A percentile compares a stretch with the other conserved stretches of the same genome.
phyloP scores from a whole-genome alignment of 2,329 filamentous ascomycete species.

The Fusarium xylarioides region DNA sequence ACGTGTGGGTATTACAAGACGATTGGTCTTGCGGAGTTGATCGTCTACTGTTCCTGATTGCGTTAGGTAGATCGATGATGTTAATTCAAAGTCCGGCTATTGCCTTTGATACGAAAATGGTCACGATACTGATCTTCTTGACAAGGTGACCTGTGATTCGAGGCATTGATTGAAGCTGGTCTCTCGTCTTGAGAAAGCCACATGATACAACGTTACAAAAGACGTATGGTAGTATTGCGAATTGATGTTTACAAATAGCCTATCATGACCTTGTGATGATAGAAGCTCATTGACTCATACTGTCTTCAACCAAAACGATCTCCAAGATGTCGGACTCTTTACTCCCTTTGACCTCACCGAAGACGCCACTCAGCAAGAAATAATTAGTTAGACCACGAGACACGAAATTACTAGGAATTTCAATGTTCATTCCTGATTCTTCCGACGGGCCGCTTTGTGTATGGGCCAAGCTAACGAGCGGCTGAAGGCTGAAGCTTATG shows the following conservation, averaged over 20 bases:
- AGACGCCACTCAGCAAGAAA: background rate
- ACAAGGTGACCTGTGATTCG: no score
- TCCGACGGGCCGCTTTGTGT: background rate
- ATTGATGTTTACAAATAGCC: background rate
- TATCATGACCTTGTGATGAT: background rate
- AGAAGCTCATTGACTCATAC: background rate
- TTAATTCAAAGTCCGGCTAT: background rate
- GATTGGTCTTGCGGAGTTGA: conserved; percentile 17
- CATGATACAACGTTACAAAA: background rate
- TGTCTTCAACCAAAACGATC: background rate
- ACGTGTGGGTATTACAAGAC: conserved; percentile 9
- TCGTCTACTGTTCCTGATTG: conserved; percentile 29
- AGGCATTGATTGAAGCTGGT: background rate
- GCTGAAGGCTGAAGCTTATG: conserved; percentile 22
- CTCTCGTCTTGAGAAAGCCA: background rate
- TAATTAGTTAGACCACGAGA: background rate
- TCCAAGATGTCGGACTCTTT: background rate
- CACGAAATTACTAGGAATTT: background rate
- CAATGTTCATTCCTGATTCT: conserved; percentile 4
- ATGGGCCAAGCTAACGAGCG: conserved; percentile 4
- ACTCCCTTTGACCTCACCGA: background rate
- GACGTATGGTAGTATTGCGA: background rate
- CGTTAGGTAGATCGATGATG: conserved; percentile 8
- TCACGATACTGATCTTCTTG: background rate
- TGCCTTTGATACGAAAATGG: background rate